Base-by-base conservation (phyloP, 2,329 filamentous ascomycete genomes). In the Fusarium illudens region DNA sequence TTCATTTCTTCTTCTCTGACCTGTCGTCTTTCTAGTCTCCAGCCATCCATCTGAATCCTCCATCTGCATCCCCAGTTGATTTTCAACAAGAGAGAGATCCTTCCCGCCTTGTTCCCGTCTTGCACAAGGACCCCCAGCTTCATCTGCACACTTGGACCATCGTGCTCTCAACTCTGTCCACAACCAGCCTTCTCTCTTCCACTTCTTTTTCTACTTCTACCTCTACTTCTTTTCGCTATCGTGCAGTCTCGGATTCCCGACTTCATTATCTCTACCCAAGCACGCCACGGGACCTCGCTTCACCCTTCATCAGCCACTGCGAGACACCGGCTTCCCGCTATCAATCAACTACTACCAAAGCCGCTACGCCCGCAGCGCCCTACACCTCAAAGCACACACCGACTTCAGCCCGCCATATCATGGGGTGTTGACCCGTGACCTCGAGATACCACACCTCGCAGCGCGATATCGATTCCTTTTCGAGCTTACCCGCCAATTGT, bases 341-440 rank as follows among this genome's bases (percentile, higher is more conserved):
- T 72, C 71, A 63, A 55, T 46, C 58, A 73, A 55, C 64, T 63
- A 71, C 68, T 61, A 54, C 67, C 59, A 60, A 66, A 69, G 57
- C 61, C 59, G 50, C 65, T 62, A 66, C 60, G 54, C 71, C 67
- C 67, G 64, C 71, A 62, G 65, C 58, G 44, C 58, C 39, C 61
- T 69, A 68, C 55, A 58, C 59, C 58, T 57, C 60, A 49, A 49
- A 66, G 39, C 57, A 69, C 61, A 67, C 71, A 71, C 71, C 71
- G 68, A 72, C 71, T 69, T 50, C 54, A 67, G 49, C 49, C 42
- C 65, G 50, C 48, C 59, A 56, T 71, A 73, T 71, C 71, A 73
- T 73, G 71, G 67, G 69, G 46, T 58, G 60, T 37, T 73, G 58
- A 71, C 71, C 62, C 69, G 58, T 73, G 69, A 73, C 63, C 61